phyloP scores from a whole-genome alignment of 2,329 filamentous ascomycete species.

The Dryadomyces quercus-mongolicae region DNA sequence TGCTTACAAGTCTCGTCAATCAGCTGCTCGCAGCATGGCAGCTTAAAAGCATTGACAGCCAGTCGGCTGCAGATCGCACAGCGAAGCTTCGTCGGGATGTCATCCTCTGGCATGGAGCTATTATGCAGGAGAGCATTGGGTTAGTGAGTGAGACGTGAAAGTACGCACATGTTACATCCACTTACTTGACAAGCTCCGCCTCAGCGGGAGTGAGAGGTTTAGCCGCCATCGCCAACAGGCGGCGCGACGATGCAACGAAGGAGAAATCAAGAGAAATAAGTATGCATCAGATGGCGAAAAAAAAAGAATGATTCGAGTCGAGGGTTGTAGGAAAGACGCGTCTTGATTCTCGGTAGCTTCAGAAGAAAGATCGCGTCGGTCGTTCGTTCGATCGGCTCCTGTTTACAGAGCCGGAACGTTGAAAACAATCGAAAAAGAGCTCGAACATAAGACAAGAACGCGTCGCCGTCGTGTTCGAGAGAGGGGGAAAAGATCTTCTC shows the following conservation, averaged over 20 bases:
- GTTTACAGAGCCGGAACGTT: background rate
- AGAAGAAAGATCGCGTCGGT: background rate
- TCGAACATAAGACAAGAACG: background rate
- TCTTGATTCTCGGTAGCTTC: background rate
- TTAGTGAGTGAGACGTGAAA: background rate
- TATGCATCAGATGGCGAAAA: background rate
- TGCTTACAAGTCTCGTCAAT: slow-evolving; percentile 80
- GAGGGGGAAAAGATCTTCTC: background rate
- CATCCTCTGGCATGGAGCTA: slow-evolving; percentile 67
- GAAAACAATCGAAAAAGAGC: background rate
- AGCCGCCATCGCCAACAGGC: slow-evolving; percentile 15
- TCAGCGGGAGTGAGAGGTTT: slow-evolving; percentile 34
- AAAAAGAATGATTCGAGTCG: background rate
- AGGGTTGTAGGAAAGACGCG: background rate
- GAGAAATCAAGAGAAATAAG: background rate
- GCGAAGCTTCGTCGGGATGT: slow-evolving; percentile 90
- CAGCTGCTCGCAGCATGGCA: slow-evolving; percentile 89
- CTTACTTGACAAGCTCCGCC: slow-evolving; percentile 46
- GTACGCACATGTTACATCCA: background rate
- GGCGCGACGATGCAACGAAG: background rate
- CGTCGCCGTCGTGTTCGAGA: slow-evolving; percentile 1
- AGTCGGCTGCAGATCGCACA: slow-evolving; percentile 90
- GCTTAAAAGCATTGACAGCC: slow-evolving; percentile 77
- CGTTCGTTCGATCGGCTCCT: background rate
- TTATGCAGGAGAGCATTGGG: slow-evolving; percentile 21